Evolutionary conservation across 2,329 filamentous ascomycete genomes (phyloP).

Genomic region (Plectosphaerella plurivora): DNA sequence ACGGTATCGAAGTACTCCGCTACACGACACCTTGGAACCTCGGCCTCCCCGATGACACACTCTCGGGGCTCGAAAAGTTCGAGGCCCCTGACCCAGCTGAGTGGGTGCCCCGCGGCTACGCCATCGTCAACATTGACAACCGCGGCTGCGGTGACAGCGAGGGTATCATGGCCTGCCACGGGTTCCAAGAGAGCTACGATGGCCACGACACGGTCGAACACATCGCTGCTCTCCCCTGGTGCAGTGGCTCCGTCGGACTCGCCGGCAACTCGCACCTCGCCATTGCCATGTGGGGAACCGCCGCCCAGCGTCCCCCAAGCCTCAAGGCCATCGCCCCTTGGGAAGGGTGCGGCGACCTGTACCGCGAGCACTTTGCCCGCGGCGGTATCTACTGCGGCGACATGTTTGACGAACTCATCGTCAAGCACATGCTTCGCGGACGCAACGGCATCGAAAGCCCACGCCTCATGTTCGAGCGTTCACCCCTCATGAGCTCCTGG

Average conservation of each 20-base stretch:
- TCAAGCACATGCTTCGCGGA: conserved; percentile 13
- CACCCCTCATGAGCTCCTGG: conserved; percentile 14
- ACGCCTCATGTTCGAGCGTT: conserved; percentile 13
- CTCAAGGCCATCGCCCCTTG: conserved; percentile 23
- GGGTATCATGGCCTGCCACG: conserved; percentile 18
- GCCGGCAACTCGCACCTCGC: conserved; percentile 20
- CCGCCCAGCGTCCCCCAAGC: conserved; percentile 10
- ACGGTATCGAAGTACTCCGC: conserved; percentile 27
- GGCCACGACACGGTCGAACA: conserved; percentile 18
- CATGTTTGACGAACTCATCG: conserved; percentile 11
- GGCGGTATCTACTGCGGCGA: conserved; percentile 14
- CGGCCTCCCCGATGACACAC: conserved; percentile 22
- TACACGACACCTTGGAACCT: conserved; percentile 31
- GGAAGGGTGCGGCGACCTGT: conserved; percentile 32
- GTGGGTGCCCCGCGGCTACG: conserved; percentile 22
- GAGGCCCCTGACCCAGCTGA: conserved; percentile 23
- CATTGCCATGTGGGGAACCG: conserved; percentile 18
- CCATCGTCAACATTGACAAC: conserved; percentile 21
- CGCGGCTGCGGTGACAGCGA: conserved; percentile 20
- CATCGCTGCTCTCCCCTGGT: conserved; percentile 16
- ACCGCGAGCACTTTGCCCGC: conserved; percentile 16
- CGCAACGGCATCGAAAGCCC: conserved; percentile 16
- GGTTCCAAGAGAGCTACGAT: conserved; percentile 17
- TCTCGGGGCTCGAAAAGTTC: conserved; percentile 20
- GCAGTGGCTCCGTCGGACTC: conserved; percentile 19